phyloP scores from a whole-genome alignment of 148 eudicot species.

The Polygonum aviculare region DNA sequence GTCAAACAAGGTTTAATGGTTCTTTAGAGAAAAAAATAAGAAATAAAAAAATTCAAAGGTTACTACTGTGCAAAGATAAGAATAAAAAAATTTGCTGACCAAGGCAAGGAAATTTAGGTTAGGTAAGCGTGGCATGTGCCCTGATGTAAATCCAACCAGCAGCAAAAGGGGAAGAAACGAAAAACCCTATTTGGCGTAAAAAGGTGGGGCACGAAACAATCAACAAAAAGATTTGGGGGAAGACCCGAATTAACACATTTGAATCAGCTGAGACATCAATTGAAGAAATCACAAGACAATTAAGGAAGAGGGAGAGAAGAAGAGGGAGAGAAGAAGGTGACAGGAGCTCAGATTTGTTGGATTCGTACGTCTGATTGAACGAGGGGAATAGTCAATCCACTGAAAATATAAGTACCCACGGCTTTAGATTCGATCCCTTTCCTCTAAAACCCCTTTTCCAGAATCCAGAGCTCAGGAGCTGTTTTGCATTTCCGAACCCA shows the following conservation, averaged over 20 bases:
- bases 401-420: background rate
- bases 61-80: conserved; percentile 1
- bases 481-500: background rate
- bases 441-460: background rate
- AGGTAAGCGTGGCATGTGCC: conserved; percentile 6
- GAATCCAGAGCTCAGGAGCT: background rate
- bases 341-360: background rate
- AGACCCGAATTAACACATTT: background rate
- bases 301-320: background rate
- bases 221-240: background rate
- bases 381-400: background rate
- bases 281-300: background rate
- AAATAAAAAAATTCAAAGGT: conserved; percentile 2
- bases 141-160: background rate
- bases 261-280: background rate
- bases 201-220: conserved; percentile 4
- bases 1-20: background rate
- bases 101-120: conserved; percentile 1
- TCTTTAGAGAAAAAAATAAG: no score
- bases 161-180: background rate
- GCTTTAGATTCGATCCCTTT: conserved; percentile 3
- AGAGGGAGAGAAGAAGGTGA: background rate
- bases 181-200: conserved; percentile 8
- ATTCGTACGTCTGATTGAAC: background rate
- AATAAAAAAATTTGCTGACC: background rate